These are phyloP conservation scores for Cladosporium sp. DNA, from an alignment of 2,329 filamentous ascomycete genomes.

Conservation along the genomic window DNA sequence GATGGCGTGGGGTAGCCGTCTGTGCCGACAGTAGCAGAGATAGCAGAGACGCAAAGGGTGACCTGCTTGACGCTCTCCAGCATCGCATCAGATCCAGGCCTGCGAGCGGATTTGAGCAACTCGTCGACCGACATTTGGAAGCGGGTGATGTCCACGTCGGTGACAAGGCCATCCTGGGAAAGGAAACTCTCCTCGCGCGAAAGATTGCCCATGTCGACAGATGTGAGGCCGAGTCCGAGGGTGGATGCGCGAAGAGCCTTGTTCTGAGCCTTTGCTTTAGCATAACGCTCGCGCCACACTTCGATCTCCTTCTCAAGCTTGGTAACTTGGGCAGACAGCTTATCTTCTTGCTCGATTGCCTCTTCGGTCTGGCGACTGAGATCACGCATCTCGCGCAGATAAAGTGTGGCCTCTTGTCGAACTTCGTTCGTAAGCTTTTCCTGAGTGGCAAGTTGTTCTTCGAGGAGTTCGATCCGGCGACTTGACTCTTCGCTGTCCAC, in stretches of 20 bases:
- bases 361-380: conserved; percentile 76
- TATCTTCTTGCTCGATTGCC: conserved; percentile 76
- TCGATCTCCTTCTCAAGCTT: conserved; percentile 77
- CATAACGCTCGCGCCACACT: conserved; percentile 87
- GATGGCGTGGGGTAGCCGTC: conserved; percentile 30
- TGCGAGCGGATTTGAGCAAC: conserved; percentile 71
- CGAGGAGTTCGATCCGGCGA: conserved; percentile 54
- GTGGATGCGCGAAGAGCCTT: conserved; percentile 77
- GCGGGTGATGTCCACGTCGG: conserved; percentile 87
- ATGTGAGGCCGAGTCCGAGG: conserved; percentile 63
- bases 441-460: conserved; percentile 68
- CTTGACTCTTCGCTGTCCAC: conserved; percentile 46
- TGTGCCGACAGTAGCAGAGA: conserved; percentile 70
- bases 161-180: conserved; percentile 70
- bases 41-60: conserved; percentile 73
- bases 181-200: conserved; percentile 53
- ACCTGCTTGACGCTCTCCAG: conserved; percentile 85
- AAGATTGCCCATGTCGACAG: conserved; percentile 60
- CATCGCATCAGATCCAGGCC: conserved; percentile 67
- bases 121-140: conserved; percentile 96
- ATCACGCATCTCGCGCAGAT: conserved; percentile 82
- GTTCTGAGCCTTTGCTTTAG: conserved; percentile 80
- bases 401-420: conserved; percentile 73
- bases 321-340: conserved; percentile 69
- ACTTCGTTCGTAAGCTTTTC: conserved; percentile 83